phyloP scores from a whole-genome alignment of 106 monocot genomes.

The Phalaenopsis aphrodite region DNA sequence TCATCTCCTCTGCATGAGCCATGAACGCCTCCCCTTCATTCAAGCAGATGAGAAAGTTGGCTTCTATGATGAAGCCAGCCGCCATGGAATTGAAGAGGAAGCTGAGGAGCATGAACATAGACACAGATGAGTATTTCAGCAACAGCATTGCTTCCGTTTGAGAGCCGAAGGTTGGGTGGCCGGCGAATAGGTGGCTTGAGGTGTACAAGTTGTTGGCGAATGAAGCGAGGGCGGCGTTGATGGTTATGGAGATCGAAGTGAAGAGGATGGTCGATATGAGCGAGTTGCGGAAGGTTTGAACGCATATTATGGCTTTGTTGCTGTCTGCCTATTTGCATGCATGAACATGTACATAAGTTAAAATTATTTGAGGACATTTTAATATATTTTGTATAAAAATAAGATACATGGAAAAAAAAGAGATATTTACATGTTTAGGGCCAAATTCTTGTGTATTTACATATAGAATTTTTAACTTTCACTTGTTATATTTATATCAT shows the following conservation, averaged over 20 bases:
- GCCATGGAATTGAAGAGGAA: slow-evolving; percentile 1
- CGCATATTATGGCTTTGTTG: background rate
- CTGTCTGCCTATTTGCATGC: background rate
- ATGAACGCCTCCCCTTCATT: background rate
- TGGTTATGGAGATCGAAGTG: background rate
- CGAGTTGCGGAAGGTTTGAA: background rate
- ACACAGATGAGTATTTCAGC: background rate
- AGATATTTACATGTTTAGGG: no score
- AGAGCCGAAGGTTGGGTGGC: background rate
- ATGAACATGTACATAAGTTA: no score
- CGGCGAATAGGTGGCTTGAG: background rate
- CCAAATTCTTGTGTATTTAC: no score
- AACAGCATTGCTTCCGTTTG: background rate
- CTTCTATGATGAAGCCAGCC: background rate
- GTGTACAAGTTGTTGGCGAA: background rate
- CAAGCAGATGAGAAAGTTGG: background rate
- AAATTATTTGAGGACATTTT: no score
- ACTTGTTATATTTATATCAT: no score
- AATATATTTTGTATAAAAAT: no score
- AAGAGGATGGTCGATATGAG: background rate
- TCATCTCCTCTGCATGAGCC: background rate
- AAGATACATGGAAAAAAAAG: no score
- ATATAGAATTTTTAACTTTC: no score
- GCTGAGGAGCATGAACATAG: background rate
- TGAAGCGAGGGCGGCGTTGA: background rate